Base-by-base conservation (phyloP, 345 rosid species). In the Cardamine occulta region DNA sequence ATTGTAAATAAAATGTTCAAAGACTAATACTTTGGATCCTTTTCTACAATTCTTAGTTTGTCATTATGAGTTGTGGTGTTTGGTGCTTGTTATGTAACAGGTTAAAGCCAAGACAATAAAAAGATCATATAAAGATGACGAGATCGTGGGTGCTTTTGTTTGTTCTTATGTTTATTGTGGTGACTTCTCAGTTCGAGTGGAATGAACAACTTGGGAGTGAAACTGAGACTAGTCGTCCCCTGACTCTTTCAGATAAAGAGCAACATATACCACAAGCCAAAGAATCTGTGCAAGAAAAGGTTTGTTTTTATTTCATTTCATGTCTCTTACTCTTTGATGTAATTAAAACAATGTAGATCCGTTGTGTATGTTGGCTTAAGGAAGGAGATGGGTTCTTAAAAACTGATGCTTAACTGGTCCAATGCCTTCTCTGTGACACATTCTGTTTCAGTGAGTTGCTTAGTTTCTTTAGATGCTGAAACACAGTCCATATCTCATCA, bases 101-200 rank as follows among this genome's bases (percentile, higher is more conserved):
- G 79, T 8, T 32, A 74, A 66, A 58, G 59, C 56, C 68, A 75
- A 73, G 76, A 58, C 73, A 35, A 28, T 19, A 47, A 23, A 42
- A 17, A 66, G 47, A 52, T 31, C 45, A 57, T 24, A 3, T 32
- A 56, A 65, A 44, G 60, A 91, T 91, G 97, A 77, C 84, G 74
- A 87, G 93, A 79, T 88, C 89, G 3, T 86, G 84, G 94, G 75
- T 91, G 44, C 85, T 89, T 69, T 86, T 91, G 53, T 79, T 84
- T 77, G 76, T 91, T 68, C 81, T 91, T 12, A 68, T 91, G 72
- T 53, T 91, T 49, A 76, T 91, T 35, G 85, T 89, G 32, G 77
- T 86, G 49, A 89, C 90, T 44, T 91, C 93, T 17, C 93, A 86
- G 77, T 79, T 88, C 18, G 95, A 91, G 80, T 89, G 95, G 95